Conservation (phyloP, 306 rosid species). For the Carpinus fangiana region DNA sequence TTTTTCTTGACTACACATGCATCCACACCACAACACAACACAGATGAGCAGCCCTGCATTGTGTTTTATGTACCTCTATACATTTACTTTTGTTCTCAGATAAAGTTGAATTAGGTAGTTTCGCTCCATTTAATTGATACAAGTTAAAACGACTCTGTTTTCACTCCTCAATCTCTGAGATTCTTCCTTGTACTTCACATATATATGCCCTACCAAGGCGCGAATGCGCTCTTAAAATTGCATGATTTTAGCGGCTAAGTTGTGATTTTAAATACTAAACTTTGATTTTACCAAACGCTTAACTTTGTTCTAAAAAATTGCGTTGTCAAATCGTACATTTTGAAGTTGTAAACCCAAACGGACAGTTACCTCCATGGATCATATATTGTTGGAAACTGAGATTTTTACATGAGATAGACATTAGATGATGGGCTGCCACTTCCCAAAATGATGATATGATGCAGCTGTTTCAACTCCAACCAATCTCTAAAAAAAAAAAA, state of each 20-base stretch:
- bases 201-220: background rate
- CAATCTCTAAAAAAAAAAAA: too few species aligned
- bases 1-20: background rate
- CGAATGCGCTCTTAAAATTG: background rate
- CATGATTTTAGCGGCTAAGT: too few species aligned
- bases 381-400: too few species aligned
- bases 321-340: too few species aligned
- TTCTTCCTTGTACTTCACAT: background rate
- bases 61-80: background rate
- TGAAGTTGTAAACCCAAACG: too few species aligned
- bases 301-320: too few species aligned
- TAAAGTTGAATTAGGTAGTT: background rate
- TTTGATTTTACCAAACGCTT: too few species aligned
- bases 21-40: too few species aligned
- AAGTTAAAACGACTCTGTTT: background rate
- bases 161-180: background rate
- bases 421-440: background rate
- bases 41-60: background rate
- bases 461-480: background rate
- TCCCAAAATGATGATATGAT: background rate
- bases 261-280: too few species aligned
- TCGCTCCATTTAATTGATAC: too few species aligned
- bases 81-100: background rate
- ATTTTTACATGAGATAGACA: background rate
- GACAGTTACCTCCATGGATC: too few species aligned